Conservation (phyloP, 2,329 filamentous ascomycete genomes). For the Fusarium duplospermum region DNA sequence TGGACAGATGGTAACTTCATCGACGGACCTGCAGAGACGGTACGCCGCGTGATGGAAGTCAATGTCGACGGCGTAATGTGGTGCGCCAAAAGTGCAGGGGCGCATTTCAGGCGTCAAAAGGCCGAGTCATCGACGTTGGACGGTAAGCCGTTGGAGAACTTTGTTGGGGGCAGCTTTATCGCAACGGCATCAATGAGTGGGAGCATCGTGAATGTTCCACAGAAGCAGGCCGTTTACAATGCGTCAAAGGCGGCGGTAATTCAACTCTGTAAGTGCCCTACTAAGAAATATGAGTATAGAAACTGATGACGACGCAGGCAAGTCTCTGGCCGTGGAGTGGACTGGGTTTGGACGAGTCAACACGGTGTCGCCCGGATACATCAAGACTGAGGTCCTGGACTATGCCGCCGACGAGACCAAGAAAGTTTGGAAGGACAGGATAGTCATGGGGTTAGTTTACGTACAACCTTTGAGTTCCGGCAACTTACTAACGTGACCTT, state of each 20-base stretch:
- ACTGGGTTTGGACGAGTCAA: slow-evolving; percentile 79
- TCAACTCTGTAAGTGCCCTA: slow-evolving; percentile 62
- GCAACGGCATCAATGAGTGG: slow-evolving; percentile 83
- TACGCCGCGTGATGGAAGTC: slow-evolving; percentile 74
- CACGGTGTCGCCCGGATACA: slow-evolving; percentile 79
- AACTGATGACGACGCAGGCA: slow-evolving; percentile 57
- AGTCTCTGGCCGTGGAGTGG: slow-evolving; percentile 81
- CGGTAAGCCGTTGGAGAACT: slow-evolving; percentile 71
- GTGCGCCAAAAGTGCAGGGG: slow-evolving; percentile 76
- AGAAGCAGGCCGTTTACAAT: slow-evolving; percentile 80
- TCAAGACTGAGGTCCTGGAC: slow-evolving; percentile 76
- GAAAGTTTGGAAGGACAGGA: slow-evolving; percentile 81
- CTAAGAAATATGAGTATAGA: neutral
- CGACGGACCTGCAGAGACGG: slow-evolving; percentile 72
- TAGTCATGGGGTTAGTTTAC: slow-evolving; percentile 74
- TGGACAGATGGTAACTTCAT: slow-evolving; percentile 78
- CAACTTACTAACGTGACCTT: slow-evolving; percentile 23
- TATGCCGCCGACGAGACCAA: slow-evolving; percentile 75
- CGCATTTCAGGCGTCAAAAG: slow-evolving; percentile 78
- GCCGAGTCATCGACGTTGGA: slow-evolving; percentile 71
- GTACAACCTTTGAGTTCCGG: neutral
- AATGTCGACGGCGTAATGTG: slow-evolving; percentile 84
- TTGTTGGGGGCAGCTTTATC: slow-evolving; percentile 76
- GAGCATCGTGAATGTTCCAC: slow-evolving; percentile 81
- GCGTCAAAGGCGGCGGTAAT: slow-evolving; percentile 75